These are phyloP conservation scores for Lepraria neglecta DNA, from an alignment of 495 filamentous ascomycete genomes.

Conservation along the genomic window DNA sequence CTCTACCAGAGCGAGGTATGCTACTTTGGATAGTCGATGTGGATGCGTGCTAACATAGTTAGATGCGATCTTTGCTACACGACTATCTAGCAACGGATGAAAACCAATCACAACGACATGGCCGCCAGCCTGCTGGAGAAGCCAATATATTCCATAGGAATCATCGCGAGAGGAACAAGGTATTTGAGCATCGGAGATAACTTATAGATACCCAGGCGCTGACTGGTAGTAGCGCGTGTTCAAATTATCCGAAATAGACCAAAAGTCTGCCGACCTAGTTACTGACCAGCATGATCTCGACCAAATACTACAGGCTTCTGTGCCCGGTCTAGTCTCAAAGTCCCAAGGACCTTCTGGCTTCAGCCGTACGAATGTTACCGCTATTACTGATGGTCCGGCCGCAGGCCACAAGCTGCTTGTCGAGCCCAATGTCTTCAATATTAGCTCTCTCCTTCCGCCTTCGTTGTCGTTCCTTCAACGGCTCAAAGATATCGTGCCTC, in stretches of 20 bases:
- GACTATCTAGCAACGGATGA: slow-evolving; percentile 96
- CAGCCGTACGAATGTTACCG: slow-evolving; percentile 28
- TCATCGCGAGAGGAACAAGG: slow-evolving; percentile 63
- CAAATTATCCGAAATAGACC: slow-evolving; percentile 77
- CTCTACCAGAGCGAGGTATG: slow-evolving; percentile 70
- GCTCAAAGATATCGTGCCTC: slow-evolving; percentile 84
- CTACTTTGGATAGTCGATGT: background rate
- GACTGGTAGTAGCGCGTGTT: slow-evolving; percentile 60
- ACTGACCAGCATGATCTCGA: slow-evolving; percentile 87
- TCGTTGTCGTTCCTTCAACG: slow-evolving; percentile 87
- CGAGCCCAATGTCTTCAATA: slow-evolving; percentile 96
- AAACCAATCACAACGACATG: slow-evolving; percentile 49
- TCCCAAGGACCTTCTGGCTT: slow-evolving; percentile 47
- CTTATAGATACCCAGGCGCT: slow-evolving; percentile 19
- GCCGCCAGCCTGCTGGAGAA: slow-evolving; percentile 42
- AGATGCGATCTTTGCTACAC: slow-evolving; percentile 88
- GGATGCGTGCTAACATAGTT: slow-evolving; percentile 39
- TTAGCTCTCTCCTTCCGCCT: slow-evolving; percentile 88
- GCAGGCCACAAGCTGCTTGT: slow-evolving; percentile 82
- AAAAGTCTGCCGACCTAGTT: slow-evolving; percentile 63
- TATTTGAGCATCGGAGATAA: slow-evolving; percentile 21
- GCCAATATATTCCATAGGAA: slow-evolving; percentile 53
- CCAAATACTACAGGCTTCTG: slow-evolving; percentile 78
- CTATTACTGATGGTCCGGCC: slow-evolving; percentile 47
- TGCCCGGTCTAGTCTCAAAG: slow-evolving; percentile 85